Conservation (phyloP, 768 basidiomycete species). For the Amanita jacksonii region DNA sequence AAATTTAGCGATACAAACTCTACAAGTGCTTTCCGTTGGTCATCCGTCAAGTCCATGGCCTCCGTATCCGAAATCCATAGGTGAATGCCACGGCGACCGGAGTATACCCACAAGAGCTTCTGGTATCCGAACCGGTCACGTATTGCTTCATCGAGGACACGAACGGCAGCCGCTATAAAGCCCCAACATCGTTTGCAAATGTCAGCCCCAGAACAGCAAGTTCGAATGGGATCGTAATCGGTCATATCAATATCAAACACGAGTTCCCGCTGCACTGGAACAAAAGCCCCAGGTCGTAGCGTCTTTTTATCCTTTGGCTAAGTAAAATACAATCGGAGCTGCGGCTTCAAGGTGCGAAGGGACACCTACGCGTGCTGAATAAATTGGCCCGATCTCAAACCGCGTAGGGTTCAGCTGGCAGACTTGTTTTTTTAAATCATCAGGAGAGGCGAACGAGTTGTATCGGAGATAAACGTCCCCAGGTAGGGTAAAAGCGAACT, state of each 20-base stretch:
- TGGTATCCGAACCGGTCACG: constrained; percentile 87
- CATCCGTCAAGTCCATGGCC: constrained; percentile 86
- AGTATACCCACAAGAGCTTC: constrained; percentile 95
- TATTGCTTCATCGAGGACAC: constrained; percentile 70
- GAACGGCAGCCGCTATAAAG: constrained; percentile 89
- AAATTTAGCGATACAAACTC: constrained; percentile 78
- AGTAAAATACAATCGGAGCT: too few relatives aligned
- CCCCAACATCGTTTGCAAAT: constrained; percentile 94
- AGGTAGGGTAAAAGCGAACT: constrained; percentile 89
- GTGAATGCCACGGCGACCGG: constrained; percentile 96
- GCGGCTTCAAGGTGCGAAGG: too few relatives aligned
- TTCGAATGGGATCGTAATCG: constrained; percentile 92
- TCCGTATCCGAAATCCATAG: constrained; percentile 90
- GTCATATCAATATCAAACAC: constrained; percentile 99
- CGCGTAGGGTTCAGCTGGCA: constrained; percentile 79
- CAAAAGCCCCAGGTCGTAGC: constrained; percentile 53
- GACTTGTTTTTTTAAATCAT: constrained; percentile 90
- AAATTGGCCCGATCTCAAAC: constrained; percentile 96
- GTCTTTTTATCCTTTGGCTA: constrained; percentile 90
- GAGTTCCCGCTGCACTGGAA: constrained; percentile 78
- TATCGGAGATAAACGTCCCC: constrained; percentile 93
- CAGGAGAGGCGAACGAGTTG: constrained; percentile 76
- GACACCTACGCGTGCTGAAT: constrained; percentile 75
- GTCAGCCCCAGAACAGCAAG: constrained; percentile 85
- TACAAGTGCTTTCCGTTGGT: constrained; percentile 82